Percentiles rank a stretch among this genome's conserved stretches.
Conservation (phyloP, 2,329 filamentous ascomycete species). For the Claviceps spartinae region DNA sequence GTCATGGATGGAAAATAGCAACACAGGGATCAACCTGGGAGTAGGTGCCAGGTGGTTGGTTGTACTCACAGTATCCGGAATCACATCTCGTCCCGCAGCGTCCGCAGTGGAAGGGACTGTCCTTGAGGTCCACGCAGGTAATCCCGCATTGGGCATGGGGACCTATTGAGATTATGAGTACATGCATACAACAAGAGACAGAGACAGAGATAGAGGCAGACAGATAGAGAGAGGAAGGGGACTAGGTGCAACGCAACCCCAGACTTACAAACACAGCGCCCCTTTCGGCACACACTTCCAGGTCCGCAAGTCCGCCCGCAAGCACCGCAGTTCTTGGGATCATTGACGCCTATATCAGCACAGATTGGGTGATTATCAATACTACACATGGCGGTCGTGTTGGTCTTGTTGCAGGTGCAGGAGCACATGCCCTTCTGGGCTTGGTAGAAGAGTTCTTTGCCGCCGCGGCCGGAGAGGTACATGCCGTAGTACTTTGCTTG, state of each 20-base stretch:
- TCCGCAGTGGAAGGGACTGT: constrained; percentile 1
- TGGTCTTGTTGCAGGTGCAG: neutral
- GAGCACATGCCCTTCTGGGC: constrained; percentile 1
- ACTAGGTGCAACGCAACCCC: neutral
- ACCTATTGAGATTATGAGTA: neutral
- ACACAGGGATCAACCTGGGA: no score
- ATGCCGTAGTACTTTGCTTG: neutral
- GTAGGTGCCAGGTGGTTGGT: no score
- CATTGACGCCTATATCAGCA: neutral
- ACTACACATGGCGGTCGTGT: neutral
- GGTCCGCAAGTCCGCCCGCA: neutral
- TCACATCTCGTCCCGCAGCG: neutral
- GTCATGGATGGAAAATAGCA: no score
- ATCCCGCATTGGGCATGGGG: neutral
- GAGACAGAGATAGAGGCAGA: neutral
- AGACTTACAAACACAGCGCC: neutral
- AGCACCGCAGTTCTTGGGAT: neutral
- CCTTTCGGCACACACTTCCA: neutral
- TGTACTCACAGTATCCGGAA: neutral
- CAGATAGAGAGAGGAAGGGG: neutral
- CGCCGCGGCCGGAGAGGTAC: neutral
- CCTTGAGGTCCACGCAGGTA: neutral
- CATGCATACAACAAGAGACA: neutral
- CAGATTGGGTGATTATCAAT: neutral
- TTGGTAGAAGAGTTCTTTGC: neutral